Evolutionary conservation across 2,329 filamentous ascomycete species (phyloP), one percentile per base, ranked within the genome.

Genomic region (Sarocladium kiliense): DNA sequence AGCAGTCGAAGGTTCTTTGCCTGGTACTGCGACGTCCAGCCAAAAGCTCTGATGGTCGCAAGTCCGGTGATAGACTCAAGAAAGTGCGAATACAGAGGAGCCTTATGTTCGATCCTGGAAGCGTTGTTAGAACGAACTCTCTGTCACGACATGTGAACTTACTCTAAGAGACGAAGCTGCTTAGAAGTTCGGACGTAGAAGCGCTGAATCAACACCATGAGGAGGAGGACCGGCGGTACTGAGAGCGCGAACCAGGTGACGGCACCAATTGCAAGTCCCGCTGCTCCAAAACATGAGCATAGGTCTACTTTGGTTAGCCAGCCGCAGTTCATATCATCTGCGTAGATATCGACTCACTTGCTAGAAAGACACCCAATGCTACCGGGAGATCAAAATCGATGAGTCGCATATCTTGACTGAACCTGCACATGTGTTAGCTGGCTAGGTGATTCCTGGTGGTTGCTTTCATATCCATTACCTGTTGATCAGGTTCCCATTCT

Each of bases 111-210:
- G 7, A 71, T 66, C 27, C 65, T 67, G 6, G 4, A 21, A 16
- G n/a, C 2, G 19, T 32, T 36, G 19, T 16, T 18, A 39, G 36
- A 16, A 16, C 19, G 30, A 3, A 37, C 36, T 39, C 36, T n/a
- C n/a, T n/a, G n/a, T n/a, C n/a, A n/a, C n/a, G n/a, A n/a, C n/a
- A n/a, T n/a, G n/a, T n/a, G n/a, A n/a, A 54, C 62, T 54, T 58
- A 68, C 60, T 83, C 80, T 7, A 82, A 66, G 26, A 79, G 71
- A 51, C 80, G 73, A 6, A 82, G 64, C 55, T 82, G 79, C 3
- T 78, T 77, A 0, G 78, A 81, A 1, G 79, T 82, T 5, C 76
- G 70, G n/a, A 82, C 69, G 57, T 82, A 82, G 58, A 77, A 73
- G 41, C 74, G 74, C 56, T 81, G 78, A 10, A 81, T 69, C 7